Conservation (phyloP, 1,284 basidiomycete genomes). For the Melampsora larici-populina region DNA sequence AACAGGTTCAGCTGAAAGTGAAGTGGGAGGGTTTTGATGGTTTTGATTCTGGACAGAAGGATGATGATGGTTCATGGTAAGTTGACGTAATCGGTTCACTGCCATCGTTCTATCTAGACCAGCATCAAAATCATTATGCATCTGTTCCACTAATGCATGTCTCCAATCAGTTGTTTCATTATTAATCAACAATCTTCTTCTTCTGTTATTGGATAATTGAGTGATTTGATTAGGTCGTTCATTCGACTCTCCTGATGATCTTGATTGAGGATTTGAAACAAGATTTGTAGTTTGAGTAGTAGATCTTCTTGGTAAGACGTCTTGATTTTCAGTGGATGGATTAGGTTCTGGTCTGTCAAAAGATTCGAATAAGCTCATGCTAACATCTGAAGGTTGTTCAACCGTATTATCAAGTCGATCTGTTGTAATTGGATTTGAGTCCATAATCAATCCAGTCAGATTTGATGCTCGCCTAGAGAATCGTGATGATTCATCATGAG, state of each 20-base stretch:
- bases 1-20: neutral
- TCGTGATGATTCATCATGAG: no score
- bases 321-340: neutral
- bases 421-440: no score
- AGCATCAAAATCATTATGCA: conserved; percentile 20
- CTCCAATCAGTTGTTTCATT: conserved; percentile 1
- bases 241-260: neutral
- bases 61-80: neutral
- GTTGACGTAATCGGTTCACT: conserved; percentile 25
- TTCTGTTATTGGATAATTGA: neutral
- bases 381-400: no score
- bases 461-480: no score
- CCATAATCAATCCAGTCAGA: no score
- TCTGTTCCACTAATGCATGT: neutral
- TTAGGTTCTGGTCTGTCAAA: neutral
- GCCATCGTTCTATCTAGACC: neutral
- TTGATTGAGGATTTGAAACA: neutral
- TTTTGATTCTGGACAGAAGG: no score
- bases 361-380: no score
- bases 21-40: neutral
- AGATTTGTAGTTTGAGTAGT: neutral
- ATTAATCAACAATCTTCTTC: neutral
- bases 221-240: neutral
- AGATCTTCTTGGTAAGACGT: neutral
- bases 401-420: no score